Conservation (phyloP, 192 early-diverging fungal species). For the Linnemannia zychae region DNA sequence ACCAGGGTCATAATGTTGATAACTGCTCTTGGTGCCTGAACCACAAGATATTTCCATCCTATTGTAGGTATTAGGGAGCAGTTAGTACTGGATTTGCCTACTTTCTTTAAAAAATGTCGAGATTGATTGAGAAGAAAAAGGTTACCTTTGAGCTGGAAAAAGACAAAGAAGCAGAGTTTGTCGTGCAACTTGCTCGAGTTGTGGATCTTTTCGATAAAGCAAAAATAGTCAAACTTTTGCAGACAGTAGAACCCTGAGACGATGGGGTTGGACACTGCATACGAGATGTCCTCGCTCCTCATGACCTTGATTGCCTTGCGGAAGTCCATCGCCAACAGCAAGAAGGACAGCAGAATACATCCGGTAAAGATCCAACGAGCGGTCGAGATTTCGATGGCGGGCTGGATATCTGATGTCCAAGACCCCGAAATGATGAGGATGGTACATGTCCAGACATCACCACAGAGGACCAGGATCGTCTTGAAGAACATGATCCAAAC, state of each 20-base stretch:
- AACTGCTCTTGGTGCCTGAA: slow-evolving; percentile 83
- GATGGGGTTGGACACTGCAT: slow-evolving; percentile 75
- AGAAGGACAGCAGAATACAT: slow-evolving; percentile 77
- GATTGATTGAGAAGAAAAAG: background rate
- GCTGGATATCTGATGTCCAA: slow-evolving; percentile 55
- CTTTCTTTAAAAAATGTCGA: background rate
- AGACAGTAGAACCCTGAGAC: slow-evolving; percentile 80
- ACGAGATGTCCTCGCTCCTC: slow-evolving; percentile 77
- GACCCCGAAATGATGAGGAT: slow-evolving; percentile 65
- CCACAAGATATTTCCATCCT: slow-evolving; percentile 85
- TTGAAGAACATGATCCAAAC: slow-evolving; percentile 76
- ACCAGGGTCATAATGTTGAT: slow-evolving; percentile 69
- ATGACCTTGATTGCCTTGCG: slow-evolving; percentile 77
- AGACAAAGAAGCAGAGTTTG: slow-evolving; percentile 81
- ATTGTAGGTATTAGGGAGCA: background rate
- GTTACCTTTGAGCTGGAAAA: slow-evolving; percentile 81
- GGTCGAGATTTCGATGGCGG: slow-evolving; percentile 58
- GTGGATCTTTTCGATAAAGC: slow-evolving; percentile 81
- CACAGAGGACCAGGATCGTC: slow-evolving; percentile 78
- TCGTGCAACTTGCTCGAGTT: slow-evolving; percentile 71
- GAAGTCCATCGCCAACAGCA: slow-evolving; percentile 75
- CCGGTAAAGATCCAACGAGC: slow-evolving; percentile 67
- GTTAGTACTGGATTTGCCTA: background rate
- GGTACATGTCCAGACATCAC: slow-evolving; percentile 80
- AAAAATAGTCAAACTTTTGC: slow-evolving; percentile 81